These are phyloP conservation scores for Jacaranda mimosifolia DNA, from an alignment of 257 asterid species.

Conservation along the genomic window DNA sequence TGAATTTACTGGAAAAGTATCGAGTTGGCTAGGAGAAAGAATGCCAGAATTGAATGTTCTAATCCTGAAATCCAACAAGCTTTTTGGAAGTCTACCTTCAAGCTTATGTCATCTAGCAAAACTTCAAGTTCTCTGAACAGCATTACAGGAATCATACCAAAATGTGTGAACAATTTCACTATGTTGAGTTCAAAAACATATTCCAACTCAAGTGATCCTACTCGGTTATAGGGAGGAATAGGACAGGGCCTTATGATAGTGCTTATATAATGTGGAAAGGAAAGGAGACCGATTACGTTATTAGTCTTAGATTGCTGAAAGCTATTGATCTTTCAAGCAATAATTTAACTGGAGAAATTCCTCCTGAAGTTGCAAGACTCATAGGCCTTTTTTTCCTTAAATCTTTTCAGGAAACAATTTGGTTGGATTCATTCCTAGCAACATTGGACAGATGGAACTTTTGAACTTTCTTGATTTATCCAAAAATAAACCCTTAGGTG, in stretches of 20 bases:
- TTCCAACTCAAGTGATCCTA: not conserved
- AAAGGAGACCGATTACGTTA: slow-evolving; percentile 21
- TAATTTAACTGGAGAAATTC: too few relatives aligned
- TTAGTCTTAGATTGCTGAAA: not conserved
- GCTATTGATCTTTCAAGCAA: too few relatives aligned
- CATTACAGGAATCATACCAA: too few relatives aligned
- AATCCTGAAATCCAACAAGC: slow-evolving; percentile 41
- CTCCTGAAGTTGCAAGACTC: too few relatives aligned
- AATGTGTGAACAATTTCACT: slow-evolving; percentile 17
- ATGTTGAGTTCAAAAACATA: slow-evolving; percentile 29
- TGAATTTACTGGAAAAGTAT: slow-evolving; percentile 37
- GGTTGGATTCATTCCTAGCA: slow-evolving; percentile 42
- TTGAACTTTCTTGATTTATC: slow-evolving; percentile 36
- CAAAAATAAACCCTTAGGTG: slow-evolving; percentile 40
- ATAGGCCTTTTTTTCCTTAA: too few relatives aligned
- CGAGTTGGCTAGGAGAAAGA: slow-evolving; percentile 42
- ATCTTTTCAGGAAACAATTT: not conserved
- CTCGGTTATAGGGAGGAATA: not conserved
- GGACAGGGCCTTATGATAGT: not conserved
- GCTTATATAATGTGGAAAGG: slow-evolving; percentile 48
- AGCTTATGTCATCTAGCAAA: slow-evolving; percentile 28
- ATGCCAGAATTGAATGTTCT: slow-evolving; percentile 17
- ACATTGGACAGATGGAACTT: slow-evolving; percentile 32
- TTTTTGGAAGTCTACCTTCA: slow-evolving; percentile 40
- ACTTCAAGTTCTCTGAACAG: slow-evolving; percentile 36